phyloP scores from a whole-genome alignment of 805 yeast genomes.

The Metschnikowia kofuensis region DNA sequence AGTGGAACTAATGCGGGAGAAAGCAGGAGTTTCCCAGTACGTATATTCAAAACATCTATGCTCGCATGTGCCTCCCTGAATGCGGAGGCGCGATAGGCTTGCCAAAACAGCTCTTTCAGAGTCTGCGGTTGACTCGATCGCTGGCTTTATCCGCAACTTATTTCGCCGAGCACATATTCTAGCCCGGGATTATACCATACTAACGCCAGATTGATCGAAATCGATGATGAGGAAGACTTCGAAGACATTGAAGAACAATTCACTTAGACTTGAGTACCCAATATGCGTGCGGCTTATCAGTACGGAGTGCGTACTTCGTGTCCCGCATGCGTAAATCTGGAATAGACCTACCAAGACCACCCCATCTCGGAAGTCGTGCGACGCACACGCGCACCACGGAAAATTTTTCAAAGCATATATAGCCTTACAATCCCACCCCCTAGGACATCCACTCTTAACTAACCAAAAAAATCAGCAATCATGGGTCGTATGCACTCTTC shows the following conservation, averaged over 20 bases:
- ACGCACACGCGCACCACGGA: slow-evolving; percentile 9
- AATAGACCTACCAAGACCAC: background rate
- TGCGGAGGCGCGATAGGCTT: no score
- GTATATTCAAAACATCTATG: slow-evolving; percentile 14
- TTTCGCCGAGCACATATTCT: no score
- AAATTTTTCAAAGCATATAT: slow-evolving; percentile 22
- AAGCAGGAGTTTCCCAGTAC: slow-evolving; percentile 70
- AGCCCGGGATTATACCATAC: slow-evolving; percentile 8
- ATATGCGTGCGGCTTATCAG: background rate
- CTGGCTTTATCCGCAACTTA: no score
- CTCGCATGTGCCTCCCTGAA: no score
- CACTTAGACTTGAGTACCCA: slow-evolving; percentile 1
- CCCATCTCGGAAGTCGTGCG: slow-evolving; percentile 6
- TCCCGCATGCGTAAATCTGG: slow-evolving; percentile 1
- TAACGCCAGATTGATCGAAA: slow-evolving; percentile 50
- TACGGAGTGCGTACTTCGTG: background rate
- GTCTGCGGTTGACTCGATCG: no score
- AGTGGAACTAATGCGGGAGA: slow-evolving; percentile 70
- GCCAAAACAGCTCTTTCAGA: no score
- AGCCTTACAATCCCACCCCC: background rate
- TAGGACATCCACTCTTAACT: slow-evolving; percentile 7
- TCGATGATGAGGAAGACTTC: slow-evolving; percentile 68
- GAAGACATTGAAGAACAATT: slow-evolving; percentile 48
- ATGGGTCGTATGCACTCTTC: slow-evolving; percentile 99
- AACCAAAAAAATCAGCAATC: slow-evolving; percentile 50